Base-by-base conservation (phyloP, 73 alveolate species). In the Paramecium pentaurelia region DNA sequence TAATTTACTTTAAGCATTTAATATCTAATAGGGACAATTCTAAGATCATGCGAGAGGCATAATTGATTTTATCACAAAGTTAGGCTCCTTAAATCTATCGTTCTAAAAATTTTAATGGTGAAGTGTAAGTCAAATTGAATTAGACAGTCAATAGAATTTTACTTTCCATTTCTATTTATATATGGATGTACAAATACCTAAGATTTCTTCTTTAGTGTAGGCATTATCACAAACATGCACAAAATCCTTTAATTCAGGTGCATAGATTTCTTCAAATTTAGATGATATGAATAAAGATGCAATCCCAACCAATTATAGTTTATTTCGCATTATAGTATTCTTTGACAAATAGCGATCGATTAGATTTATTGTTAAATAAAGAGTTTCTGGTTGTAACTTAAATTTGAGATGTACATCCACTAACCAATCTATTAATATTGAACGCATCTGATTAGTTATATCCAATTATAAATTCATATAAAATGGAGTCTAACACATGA, bases 201-300 rank as follows among this genome's bases (percentile, higher is more conserved):
- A 18, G 70, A 99, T 93, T 60, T 98, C 99, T 37, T 97, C 96
- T 84, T 97, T 98, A n/a, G 97, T 95, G 93, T 97, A 98, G 8
- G 99, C 99, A 58, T 98, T 95, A 93, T 99, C 99, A 20, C 99
- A 97, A 42, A 98, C 97, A 88, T 96, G 95, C 34, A 97, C 99
- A 64, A 98, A 96, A 42, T 98, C 99, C 92, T 95, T 98, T 40
- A 97, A 95, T 86, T 97, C 99, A 87, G 93, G 93, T 18, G 93
- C 88, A 64, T 87, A 87, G 14, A 87, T 87, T 47, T 87, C 93
- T 87, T 97, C 98, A 47, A 86, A 95, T 92, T 92, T 94, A 10
- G 94, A 83, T 28, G 92, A 91, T 49, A 90, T 73, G 83, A 90
- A 80, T 6, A 90, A 60, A 25, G 95, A 75, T 68, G 95, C 83